Evolutionary conservation across 495 filamentous ascomycete genomes (phyloP), one percentile per base, ranked within the genome.

Genomic region (Bacidia rubella): DNA sequence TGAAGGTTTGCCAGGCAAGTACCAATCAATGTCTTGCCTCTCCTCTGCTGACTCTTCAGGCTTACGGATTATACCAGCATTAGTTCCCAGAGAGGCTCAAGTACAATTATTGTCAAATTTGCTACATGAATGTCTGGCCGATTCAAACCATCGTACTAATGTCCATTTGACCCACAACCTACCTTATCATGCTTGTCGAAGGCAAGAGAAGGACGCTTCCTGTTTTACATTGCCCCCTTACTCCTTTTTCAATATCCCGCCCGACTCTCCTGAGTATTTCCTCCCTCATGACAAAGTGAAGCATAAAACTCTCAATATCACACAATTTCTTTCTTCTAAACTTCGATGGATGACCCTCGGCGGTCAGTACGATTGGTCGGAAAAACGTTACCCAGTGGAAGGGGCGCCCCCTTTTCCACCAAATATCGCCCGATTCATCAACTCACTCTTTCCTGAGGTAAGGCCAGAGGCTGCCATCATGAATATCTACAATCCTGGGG

Each of bases 321-420:
- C 75, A 29, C 77, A 74, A 52, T 73, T 84, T 40, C 70, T 95
- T 2, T 72, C 80, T 29, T 82, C 81, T 55, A 90, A 85, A 54
- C 76, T 96, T 5, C 86, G 87, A 43, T 96, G 90, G 92, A 76
- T 94, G 12, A 95, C 90, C 4, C 74, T 97, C 11, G 92, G 90
- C 24, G 88, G 86, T 0, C 89, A 96, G 61, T 95, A 97, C 66
- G 83, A 97, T 66, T 95, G 90, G 90, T 90, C 87, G 2, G 72
- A 75, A 32, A 88, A 93, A 60, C 66, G 74, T 24, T 95, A 96
- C 63, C 87, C 89, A 0, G 59, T 65, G 1, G 74, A 73, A 46
- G 54, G 55, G 1, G 82, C 87, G n/a, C 85, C 86, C 2, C 54
- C 60, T 2, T 95, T 95, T 56, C 90, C 90, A 2, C 39, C 54